Conservation (phyloP, 768 basidiomycete species). For the Asterophora lycoperdoides region DNA sequence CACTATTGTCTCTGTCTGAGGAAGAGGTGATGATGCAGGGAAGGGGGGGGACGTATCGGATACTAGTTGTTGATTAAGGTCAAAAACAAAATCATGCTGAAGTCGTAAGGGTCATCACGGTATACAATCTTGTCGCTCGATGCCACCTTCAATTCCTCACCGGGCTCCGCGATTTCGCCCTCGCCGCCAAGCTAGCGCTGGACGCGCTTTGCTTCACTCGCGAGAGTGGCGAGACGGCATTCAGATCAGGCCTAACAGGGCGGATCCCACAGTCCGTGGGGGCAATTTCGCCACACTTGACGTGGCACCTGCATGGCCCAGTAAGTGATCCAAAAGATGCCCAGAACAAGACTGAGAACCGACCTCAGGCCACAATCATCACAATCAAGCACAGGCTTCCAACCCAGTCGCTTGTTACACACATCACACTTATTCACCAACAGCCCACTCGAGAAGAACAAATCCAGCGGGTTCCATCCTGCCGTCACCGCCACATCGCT, state of each 20-base stretch:
- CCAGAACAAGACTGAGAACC: slow-evolving; percentile 18
- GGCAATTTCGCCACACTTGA: slow-evolving; percentile 82
- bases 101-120: slow-evolving; percentile 4
- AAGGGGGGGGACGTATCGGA: neutral
- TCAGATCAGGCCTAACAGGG: slow-evolving; percentile 28
- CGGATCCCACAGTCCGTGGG: slow-evolving; percentile 75
- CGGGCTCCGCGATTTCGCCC: slow-evolving; percentile 24
- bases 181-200: slow-evolving; percentile 26
- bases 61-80: neutral
- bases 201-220: slow-evolving; percentile 36
- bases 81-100: neutral
- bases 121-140: neutral
- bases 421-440: slow-evolving; percentile 77
- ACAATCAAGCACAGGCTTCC: slow-evolving; percentile 83
- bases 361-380: slow-evolving; percentile 84
- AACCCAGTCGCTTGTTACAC: slow-evolving; percentile 77
- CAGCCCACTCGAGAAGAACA: slow-evolving; percentile 72
- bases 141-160: slow-evolving; percentile 15
- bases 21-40: too few relatives aligned
- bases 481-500: slow-evolving; percentile 28
- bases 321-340: slow-evolving; percentile 5
- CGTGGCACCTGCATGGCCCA: slow-evolving; percentile 55
- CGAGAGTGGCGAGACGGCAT: slow-evolving; percentile 34
- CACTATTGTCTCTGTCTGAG: slow-evolving; percentile 1
- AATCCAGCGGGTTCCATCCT: slow-evolving; percentile 73